Base-by-base conservation (phyloP, 257 asterid species). In the Forsythia viridissima region DNA sequence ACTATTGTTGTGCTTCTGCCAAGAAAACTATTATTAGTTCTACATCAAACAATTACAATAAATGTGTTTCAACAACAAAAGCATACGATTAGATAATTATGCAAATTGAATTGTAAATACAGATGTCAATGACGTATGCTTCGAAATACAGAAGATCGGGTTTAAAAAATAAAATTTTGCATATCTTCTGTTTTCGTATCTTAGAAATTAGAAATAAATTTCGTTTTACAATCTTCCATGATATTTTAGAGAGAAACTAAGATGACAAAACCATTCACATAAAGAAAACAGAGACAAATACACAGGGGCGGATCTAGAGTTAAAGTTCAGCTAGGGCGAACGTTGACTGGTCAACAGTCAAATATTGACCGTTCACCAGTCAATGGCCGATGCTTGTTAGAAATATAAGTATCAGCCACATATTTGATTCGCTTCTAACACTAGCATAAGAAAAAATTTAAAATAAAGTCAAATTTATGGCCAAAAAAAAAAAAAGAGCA, bases 1-100 rank as follows among this genome's bases (percentile, higher is more conserved):
- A 90, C 75, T 77, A 90, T 75, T 65, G 96, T 76, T 36, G 85
- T 77, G 83, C 89, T 91, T 88, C 81, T 91, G 73, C 93, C 90
- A 65, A 89, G 87, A 70, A 84, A 82, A 63, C 91, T 90, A 85
- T 9, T 82, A 74, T 91, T 96, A 76, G 75, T 75, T 70, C 97
- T 93, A 91, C 86, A 91, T 71, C 73, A 77, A 74, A 71, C 18
- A 79, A 52, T 66, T 74, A 30, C 61, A 61, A 74, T 65, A 39
- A 46, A 15, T 30, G 38, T 76, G 55, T 70, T 57, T 69, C 74
- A 78, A 68, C 44, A 48, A 65, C 13, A 63, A 79, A 36, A 52
- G 75, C 78, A 77, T 36, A 46, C 20, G 65, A 5, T 20, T 11
- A 38, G 41, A 74, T 34, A 20, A 70, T 24, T 43, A 57, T 59